Evolutionary conservation across 305 asterid species (phyloP).

Genomic region (Salvia sclarea): DNA sequence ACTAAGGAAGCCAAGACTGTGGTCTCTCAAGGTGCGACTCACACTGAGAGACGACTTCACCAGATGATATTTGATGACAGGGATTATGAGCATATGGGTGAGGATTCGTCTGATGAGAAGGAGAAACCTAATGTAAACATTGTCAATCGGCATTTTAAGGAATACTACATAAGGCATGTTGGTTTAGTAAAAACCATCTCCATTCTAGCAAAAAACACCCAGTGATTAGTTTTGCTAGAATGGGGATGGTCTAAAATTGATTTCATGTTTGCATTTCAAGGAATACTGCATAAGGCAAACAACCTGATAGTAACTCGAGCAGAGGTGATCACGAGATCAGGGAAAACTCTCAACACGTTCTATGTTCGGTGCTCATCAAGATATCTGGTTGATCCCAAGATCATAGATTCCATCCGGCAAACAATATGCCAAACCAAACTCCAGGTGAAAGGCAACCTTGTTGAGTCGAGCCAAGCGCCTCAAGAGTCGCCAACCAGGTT

Average conservation of each 20-base stretch:
- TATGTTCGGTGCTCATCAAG: slow-evolving; percentile 85
- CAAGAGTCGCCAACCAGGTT: slow-evolving; percentile 86
- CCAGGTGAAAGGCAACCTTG: slow-evolving; percentile 69
- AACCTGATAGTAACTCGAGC: slow-evolving; percentile 86
- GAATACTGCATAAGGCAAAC: slow-evolving; percentile 89
- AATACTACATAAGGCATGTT: no score
- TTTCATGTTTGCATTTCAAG: slow-evolving; percentile 41
- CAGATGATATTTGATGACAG: slow-evolving; percentile 96
- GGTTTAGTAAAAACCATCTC: no score
- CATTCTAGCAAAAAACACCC: no score
- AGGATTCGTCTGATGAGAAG: slow-evolving; percentile 43
- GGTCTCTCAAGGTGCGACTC: slow-evolving; percentile 64
- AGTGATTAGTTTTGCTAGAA: no score
- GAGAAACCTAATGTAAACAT: slow-evolving; percentile 83
- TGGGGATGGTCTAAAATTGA: neutral
- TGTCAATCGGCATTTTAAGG: slow-evolving; percentile 83
- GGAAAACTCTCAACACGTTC: slow-evolving; percentile 80
- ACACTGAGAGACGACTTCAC: slow-evolving; percentile 94
- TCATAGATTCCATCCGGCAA: slow-evolving; percentile 73
- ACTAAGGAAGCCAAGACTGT: slow-evolving; percentile 81
- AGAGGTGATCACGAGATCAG: slow-evolving; percentile 74
- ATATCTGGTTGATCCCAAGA: slow-evolving; percentile 77
- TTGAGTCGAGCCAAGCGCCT: slow-evolving; percentile 53
- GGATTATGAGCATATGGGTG: slow-evolving; percentile 64
- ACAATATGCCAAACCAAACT: slow-evolving; percentile 85